phyloP scores from a whole-genome alignment of 2,329 filamentous ascomycete species.

The Xylariaceae sp. region DNA sequence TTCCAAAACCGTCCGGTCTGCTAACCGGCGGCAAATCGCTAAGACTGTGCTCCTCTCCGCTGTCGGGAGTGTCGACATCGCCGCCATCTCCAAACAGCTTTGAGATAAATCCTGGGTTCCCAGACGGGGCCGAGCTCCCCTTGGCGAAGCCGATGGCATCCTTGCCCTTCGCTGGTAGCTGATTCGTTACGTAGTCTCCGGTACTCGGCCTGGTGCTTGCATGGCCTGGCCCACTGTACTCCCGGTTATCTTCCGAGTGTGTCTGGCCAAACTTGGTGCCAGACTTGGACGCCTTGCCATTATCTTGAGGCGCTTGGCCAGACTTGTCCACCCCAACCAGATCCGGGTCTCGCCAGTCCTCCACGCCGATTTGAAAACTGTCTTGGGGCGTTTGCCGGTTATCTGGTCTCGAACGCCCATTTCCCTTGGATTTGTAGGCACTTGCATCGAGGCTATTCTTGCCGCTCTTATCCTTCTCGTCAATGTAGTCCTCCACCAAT shows the following conservation, averaged over 20 bases:
- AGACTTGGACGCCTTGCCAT: constrained; percentile 27
- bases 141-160: constrained; percentile 26
- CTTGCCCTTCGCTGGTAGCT: constrained; percentile 28
- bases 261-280: constrained; percentile 18
- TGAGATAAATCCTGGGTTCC: constrained; percentile 37
- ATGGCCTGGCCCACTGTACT: constrained; percentile 44
- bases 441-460: constrained; percentile 39
- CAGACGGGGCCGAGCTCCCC: constrained; percentile 22
- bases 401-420: constrained; percentile 17
- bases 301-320: constrained; percentile 15
- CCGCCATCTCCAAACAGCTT: constrained; percentile 46
- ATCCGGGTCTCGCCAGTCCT: constrained; percentile 81
- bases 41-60: constrained; percentile 28
- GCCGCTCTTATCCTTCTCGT: constrained; percentile 42
- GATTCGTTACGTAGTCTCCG: constrained; percentile 57
- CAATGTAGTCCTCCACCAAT: constrained; percentile 59
- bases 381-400: constrained; percentile 38
- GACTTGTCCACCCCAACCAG: constrained; percentile 43
- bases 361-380: constrained; percentile 74
- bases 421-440: constrained; percentile 30
- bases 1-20: constrained; percentile 24
- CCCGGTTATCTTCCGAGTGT: constrained; percentile 14
- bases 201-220: constrained; percentile 68
- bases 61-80: constrained; percentile 27
- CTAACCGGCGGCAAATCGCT: constrained; percentile 21